Evolutionary conservation across 1,284 basidiomycete genomes (phyloP).

Genomic region (Flammula alnicola): DNA sequence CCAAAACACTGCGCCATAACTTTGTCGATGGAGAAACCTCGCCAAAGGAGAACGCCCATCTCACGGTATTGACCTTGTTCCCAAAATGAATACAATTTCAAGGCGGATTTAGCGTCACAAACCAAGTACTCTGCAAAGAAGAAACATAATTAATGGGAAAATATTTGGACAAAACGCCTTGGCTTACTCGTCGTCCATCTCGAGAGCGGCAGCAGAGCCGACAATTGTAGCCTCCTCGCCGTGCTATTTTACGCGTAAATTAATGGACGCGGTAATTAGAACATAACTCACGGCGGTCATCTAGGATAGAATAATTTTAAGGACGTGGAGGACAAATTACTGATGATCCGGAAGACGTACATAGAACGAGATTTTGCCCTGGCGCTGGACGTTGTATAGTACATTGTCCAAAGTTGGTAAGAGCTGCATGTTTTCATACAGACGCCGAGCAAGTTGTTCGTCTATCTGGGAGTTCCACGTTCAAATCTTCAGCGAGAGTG

Average conservation of each 20-base stretch:
- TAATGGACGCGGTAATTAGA: neutral
- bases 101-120: constrained; percentile 20
- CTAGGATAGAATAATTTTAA: constrained; percentile 39
- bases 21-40: constrained; percentile 75
- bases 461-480: constrained; percentile 56
- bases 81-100: constrained; percentile 1
- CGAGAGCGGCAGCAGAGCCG: constrained; percentile 87
- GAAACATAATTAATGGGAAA: neutral
- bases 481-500: neutral
- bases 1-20: constrained; percentile 92
- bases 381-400: constrained; percentile 90
- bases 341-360: constrained; percentile 48
- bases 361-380: constrained; percentile 95
- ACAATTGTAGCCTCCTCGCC: constrained; percentile 94
- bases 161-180: neutral
- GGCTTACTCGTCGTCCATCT: constrained; percentile 86
- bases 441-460: constrained; percentile 68
- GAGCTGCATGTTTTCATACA: constrained; percentile 87
- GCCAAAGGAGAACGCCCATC: constrained; percentile 88
- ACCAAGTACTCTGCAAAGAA: constrained; percentile 62
- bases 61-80: constrained; percentile 83
- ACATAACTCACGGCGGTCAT: constrained; percentile 71
- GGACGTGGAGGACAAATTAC: constrained; percentile 9
- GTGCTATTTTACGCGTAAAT: constrained; percentile 50
- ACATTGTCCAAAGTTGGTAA: constrained; percentile 88